phyloP scores from a whole-genome alignment of 495 filamentous ascomycete genomes.

The Lasiosphaeria ovina region DNA sequence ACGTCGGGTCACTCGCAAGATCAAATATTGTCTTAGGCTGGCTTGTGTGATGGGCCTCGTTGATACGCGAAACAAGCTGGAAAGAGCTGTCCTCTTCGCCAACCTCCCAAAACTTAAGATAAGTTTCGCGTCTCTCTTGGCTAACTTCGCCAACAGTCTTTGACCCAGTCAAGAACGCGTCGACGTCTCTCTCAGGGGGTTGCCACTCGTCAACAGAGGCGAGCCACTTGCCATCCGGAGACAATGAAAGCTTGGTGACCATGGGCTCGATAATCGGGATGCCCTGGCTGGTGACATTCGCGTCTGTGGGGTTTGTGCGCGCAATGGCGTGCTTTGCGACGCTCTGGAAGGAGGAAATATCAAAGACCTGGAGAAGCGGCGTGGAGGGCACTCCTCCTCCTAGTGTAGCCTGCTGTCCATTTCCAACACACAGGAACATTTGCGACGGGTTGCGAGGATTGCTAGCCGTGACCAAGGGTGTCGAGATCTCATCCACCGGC shows the following conservation, averaged over 20 bases:
- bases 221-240: conserved; percentile 82
- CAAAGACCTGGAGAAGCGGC: conserved; percentile 71
- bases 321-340: conserved; percentile 82
- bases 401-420: conserved; percentile 42
- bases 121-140: conserved; percentile 64
- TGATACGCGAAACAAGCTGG: conserved; percentile 76
- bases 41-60: conserved; percentile 68
- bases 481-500: conserved; percentile 29
- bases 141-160: conserved; percentile 33
- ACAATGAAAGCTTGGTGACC: conserved; percentile 68
- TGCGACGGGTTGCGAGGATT: conserved; percentile 41
- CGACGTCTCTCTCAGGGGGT: conserved; percentile 64
- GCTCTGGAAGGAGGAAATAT: conserved; percentile 68
- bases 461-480: conserved; percentile 33
- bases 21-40: conserved; percentile 61
- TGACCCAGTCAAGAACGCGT: conserved; percentile 41
- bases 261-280: conserved; percentile 69
- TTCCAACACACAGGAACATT: conserved; percentile 47
- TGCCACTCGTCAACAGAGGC: conserved; percentile 89
- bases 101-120: conserved; percentile 90
- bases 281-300: conserved; percentile 69
- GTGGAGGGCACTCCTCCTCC: conserved; percentile 40
- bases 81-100: conserved; percentile 58
- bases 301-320: conserved; percentile 78
- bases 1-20: conserved; percentile 63